Percentiles rank a stretch among this genome's conserved stretches.
Evolutionary conservation across 176 grass and related monocot species (phyloP).

Genomic region (Saccharum officinarum): DNA sequence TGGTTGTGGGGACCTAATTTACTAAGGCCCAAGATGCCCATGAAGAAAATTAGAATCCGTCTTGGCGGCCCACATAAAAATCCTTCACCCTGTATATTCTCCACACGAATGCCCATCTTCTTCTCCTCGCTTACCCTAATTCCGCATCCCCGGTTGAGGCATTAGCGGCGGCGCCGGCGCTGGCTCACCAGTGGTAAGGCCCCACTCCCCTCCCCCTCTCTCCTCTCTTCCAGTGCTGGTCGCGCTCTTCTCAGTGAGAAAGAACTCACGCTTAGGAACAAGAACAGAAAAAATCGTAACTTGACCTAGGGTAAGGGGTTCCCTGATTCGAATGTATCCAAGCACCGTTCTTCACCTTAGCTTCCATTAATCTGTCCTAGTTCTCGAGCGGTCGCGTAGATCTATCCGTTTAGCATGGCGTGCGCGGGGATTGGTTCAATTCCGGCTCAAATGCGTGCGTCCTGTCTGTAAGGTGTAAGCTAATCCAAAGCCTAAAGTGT

Average conservation of each 20-base stretch:
- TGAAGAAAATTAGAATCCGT: too few relatives aligned
- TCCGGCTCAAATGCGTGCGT: not conserved
- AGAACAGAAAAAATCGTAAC: not conserved
- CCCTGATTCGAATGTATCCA: not conserved
- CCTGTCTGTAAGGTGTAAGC: too few relatives aligned
- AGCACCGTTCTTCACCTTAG: not conserved
- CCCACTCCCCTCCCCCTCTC: not conserved
- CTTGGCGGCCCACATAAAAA: too few relatives aligned
- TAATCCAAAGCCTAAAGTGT: too few relatives aligned
- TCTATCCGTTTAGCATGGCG: not conserved
- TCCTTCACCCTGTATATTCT: too few relatives aligned
- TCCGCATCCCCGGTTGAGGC: not conserved
- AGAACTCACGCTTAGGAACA: not conserved
- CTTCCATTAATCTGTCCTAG: not conserved
- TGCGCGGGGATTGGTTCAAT: not conserved
- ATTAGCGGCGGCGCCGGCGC: not conserved
- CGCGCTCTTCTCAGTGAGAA: not conserved
- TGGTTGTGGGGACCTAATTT: too few relatives aligned
- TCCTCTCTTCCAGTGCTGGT: not conserved
- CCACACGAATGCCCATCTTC: not conserved
- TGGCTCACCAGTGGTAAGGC: slow-evolving; percentile 14
- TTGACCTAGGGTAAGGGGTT: not conserved
- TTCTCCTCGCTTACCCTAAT: slow-evolving; percentile 15
- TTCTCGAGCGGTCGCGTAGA: not conserved
- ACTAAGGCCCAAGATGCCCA: too few relatives aligned